Conservation (phyloP, 768 basidiomycete species). For the Amanita phalloides region DNA sequence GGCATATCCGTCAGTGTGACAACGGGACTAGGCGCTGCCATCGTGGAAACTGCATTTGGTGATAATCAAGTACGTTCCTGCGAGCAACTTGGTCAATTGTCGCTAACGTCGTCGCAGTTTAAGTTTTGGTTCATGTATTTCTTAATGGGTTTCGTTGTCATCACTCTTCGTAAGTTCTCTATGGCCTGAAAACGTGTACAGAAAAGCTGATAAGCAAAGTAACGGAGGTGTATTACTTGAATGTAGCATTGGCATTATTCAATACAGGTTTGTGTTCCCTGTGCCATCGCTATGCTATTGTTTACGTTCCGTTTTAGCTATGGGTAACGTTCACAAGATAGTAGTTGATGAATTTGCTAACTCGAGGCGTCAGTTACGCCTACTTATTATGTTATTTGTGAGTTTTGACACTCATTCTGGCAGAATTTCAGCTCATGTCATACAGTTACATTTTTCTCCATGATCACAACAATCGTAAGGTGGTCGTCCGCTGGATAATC, state of each 20-base stretch:
- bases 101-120: constrained; percentile 40
- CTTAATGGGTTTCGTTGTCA: constrained; percentile 67
- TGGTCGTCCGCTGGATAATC: background rate
- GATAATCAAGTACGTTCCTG: constrained; percentile 58
- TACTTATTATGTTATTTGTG: constrained; percentile 80
- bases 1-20: constrained; percentile 93
- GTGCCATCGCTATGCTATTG: background rate
- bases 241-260: constrained; percentile 91
- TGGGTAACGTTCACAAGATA: constrained; percentile 34
- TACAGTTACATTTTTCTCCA: constrained; percentile 72
- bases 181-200: constrained; percentile 5
- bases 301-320: constrained; percentile 29
- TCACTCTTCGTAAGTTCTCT: constrained; percentile 59
- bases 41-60: constrained; percentile 68
- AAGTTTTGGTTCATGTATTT: constrained; percentile 91
- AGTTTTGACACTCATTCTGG: constrained; percentile 14
- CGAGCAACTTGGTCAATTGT: background rate
- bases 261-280: constrained; percentile 56
- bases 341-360: constrained; percentile 10
- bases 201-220: constrained; percentile 28
- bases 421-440: constrained; percentile 6
- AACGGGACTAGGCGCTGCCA: constrained; percentile 85
- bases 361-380: constrained; percentile 52
- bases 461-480: constrained; percentile 72
- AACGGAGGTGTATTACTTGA: constrained; percentile 90